Percentiles rank a stretch among this genome's conserved stretches.
These are phyloP conservation scores for Hyaloperonospora arabidopsidis DNA, from an alignment of 352 stramenopile species.

Conservation along the genomic window DNA sequence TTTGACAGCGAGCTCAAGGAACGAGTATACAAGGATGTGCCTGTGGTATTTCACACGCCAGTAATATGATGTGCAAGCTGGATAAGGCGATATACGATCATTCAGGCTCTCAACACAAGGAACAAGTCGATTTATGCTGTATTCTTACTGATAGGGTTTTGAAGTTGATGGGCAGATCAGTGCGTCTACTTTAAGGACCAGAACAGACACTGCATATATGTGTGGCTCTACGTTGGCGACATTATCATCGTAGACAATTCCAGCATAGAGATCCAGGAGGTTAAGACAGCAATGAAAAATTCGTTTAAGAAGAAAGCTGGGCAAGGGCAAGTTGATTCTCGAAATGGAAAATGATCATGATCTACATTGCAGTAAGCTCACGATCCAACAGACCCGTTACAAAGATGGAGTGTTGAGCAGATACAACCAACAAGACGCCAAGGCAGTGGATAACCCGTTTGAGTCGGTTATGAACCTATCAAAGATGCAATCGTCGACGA, in stretches of 20 bases:
- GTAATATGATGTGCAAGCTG: neutral
- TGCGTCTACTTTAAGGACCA: neutral
- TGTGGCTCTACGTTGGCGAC: too few species aligned
- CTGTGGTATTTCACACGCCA: neutral
- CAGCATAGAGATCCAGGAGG: too few species aligned
- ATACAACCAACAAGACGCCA: conserved; percentile 8
- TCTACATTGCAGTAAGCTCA: neutral
- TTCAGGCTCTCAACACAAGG: neutral
- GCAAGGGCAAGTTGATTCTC: neutral
- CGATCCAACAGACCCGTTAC: neutral
- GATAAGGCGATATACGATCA: neutral
- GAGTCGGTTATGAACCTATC: conserved; percentile 2
- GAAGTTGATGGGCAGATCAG: neutral
- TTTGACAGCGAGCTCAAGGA: neutral
- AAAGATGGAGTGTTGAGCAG: neutral
- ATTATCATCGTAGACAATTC: too few species aligned
- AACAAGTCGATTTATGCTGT: neutral
- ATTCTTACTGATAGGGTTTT: neutral
- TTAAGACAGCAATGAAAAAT: neutral
- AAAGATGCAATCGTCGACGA: conserved; percentile 3
- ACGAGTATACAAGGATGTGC: neutral
- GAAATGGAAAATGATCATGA: neutral
- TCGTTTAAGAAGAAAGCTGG: neutral
- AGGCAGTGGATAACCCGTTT: conserved; percentile 3
- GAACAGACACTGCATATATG: neutral